Conservation (phyloP, 768 basidiomycete species). For the Phanerodontia chrysosporium region DNA sequence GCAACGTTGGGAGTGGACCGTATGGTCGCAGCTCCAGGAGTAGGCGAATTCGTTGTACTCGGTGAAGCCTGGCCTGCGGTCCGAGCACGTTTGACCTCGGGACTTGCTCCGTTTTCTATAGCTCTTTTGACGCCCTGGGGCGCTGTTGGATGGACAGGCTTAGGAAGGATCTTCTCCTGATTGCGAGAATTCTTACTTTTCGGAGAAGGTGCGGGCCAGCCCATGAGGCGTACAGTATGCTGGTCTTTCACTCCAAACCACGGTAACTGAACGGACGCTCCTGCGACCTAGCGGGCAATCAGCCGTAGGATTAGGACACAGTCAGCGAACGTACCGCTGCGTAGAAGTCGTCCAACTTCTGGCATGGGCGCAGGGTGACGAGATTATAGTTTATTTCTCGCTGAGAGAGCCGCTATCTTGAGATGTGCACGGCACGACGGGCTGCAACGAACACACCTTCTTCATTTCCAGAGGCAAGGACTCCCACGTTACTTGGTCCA, state of each 20-base stretch:
- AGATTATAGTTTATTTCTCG: slow-evolving; percentile 55
- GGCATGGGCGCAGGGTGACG: slow-evolving; percentile 43
- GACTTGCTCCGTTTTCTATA: neutral
- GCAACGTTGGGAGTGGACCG: neutral
- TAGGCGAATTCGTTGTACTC: neutral
- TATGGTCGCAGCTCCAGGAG: neutral
- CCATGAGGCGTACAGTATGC: slow-evolving; percentile 38
- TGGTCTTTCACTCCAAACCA: slow-evolving; percentile 56
- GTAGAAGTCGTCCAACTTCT: slow-evolving; percentile 49
- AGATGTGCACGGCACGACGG: neutral
- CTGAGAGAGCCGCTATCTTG: slow-evolving; percentile 28
- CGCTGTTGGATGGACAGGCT: neutral
- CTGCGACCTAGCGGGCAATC: slow-evolving; percentile 30
- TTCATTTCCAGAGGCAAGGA: slow-evolving; percentile 55
- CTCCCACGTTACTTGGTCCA: slow-evolving; percentile 48
- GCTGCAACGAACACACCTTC: slow-evolving; percentile 38
- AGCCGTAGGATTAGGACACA: neutral
- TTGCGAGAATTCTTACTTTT: slow-evolving; percentile 25
- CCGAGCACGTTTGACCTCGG: slow-evolving; percentile 1
- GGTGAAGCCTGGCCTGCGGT: neutral
- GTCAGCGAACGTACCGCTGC: slow-evolving; percentile 34
- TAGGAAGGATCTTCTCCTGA: neutral
- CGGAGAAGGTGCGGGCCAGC: slow-evolving; percentile 36
- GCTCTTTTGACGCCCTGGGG: neutral
- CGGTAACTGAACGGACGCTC: slow-evolving; percentile 35